phyloP scores from a whole-genome alignment of 345 rosid species.

The Fremontodendron californicum region DNA sequence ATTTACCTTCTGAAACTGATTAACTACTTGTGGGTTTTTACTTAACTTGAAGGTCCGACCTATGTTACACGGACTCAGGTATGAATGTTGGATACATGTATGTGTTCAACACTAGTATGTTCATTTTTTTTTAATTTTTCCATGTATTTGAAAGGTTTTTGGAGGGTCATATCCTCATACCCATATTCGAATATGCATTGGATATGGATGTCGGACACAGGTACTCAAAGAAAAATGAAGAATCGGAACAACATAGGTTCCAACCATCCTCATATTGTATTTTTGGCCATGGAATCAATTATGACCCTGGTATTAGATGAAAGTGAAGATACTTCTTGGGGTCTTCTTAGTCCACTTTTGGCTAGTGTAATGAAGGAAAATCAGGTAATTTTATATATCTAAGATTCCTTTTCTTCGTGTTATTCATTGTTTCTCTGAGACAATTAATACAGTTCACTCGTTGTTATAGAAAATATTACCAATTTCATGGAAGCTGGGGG shows the following conservation, averaged over 20 bases:
- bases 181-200: too few species aligned
- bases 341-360: constrained; percentile 55
- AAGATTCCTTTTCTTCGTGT: neutral
- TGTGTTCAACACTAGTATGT: too few species aligned
- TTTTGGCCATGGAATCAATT: constrained; percentile 61
- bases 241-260: too few species aligned
- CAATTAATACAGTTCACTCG: constrained; percentile 9
- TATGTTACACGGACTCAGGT: too few species aligned
- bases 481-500: constrained; percentile 47
- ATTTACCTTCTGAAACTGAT: neutral
- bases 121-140: too few species aligned
- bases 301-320: constrained; percentile 66
- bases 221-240: too few species aligned
- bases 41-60: constrained; percentile 37
- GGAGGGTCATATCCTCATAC: too few species aligned
- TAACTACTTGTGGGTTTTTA: constrained; percentile 17
- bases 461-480: constrained; percentile 48
- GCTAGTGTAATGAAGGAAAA: constrained; percentile 57
- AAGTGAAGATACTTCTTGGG: constrained; percentile 54
- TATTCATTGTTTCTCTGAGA: neutral
- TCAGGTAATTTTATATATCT: constrained; percentile 43
- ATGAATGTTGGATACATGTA: too few species aligned
- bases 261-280: constrained; percentile 49
- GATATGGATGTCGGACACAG: too few species aligned
- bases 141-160: too few species aligned